Evolutionary conservation across 2,329 filamentous ascomycete species (phyloP), one percentile per base, ranked within the genome.

Genomic region (Botrytis byssoidea): DNA sequence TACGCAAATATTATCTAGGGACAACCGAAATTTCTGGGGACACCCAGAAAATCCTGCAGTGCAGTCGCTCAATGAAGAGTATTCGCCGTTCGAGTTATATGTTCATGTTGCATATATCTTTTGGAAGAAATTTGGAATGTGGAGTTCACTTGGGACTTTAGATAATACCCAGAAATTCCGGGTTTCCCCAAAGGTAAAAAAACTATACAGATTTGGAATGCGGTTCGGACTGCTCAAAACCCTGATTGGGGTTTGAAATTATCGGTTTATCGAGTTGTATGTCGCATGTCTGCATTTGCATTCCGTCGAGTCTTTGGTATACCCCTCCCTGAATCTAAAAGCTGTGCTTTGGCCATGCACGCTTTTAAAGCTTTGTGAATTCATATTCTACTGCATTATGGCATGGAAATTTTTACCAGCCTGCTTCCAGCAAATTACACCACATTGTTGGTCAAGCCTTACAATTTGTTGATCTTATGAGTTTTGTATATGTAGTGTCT

Each of bases 1-100:
- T 72, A 72, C 37, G 70, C 70, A 8, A 67, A 72, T 35, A 40
- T 51, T 65, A 71, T 57, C 18, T 68, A 29, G 40, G n/a, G 25
- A 68, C 40, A 12, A 25, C 29, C 35, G 32, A 55, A 55, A 9
- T 7, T 14, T 35, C 25, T 18, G 18, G n/a, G n/a, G 16, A 10
- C 3, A n/a, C 1, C 18, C 18, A 57, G 18, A 55, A 68, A 20
- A 55, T 2, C 29, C 32, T 16, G 16, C 25, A 40, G 22, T 48
- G 44, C 44, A 29, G 22, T 51, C 14, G 5, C 22, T 20, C 18
- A 42, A 16, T 8, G 48, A 57, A 16, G 35, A 22, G 4, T 22
- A 25, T 10, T 42, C 10, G 18, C 32, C 37, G 12, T 40, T 32
- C n/a, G 35, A 42, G 5, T 22, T 29, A 32, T 22, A 3, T 35